Percentiles rank a stretch among this genome's conserved stretches.
These are phyloP conservation scores for Phytophthora vignae DNA, from an alignment of 352 stramenopile species.

Conservation along the genomic window DNA sequence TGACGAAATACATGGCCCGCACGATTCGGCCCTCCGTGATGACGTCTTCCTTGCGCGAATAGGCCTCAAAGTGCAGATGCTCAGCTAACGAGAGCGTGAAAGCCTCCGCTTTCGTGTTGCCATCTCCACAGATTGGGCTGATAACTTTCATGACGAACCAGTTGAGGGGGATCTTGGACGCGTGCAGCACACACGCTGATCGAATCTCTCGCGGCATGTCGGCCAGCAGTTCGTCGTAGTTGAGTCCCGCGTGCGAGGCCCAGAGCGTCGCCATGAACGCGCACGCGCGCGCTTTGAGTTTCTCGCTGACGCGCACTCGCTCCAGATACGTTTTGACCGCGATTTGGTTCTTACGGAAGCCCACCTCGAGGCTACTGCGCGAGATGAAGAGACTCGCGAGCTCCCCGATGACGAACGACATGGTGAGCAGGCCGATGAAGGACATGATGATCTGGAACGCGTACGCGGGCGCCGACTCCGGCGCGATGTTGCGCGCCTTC, in stretches of 20 bases:
- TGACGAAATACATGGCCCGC: conserved; percentile 71
- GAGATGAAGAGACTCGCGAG: conserved; percentile 57
- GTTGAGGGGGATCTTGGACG: conserved; percentile 7
- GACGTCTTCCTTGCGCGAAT: conserved; percentile 58
- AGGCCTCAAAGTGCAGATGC: conserved; percentile 59
- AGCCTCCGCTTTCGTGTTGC: conserved; percentile 23
- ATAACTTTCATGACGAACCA: conserved; percentile 49
- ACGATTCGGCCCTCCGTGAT: conserved; percentile 60
- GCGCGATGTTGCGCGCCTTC: conserved; percentile 49
- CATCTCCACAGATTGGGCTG: conserved; percentile 31
- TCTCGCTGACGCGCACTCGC: conserved; percentile 38
- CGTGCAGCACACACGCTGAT: background rate
- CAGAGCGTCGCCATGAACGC: conserved; percentile 58
- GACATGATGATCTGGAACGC: conserved; percentile 50
- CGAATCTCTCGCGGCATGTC: conserved; percentile 1
- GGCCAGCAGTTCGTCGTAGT: conserved; percentile 29
- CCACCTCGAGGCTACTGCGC: conserved; percentile 57
- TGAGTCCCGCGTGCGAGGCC: conserved; percentile 57
- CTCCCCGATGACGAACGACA: conserved; percentile 60
- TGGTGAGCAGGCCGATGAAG: conserved; percentile 51
- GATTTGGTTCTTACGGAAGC: conserved; percentile 64
- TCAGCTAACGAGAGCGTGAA: conserved; percentile 37
- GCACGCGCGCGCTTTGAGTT: conserved; percentile 39
- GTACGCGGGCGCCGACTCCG: conserved; percentile 35
- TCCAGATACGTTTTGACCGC: conserved; percentile 50